Evolutionary conservation across 2,329 filamentous ascomycete genomes (phyloP).

Genomic region (Hypoxylon sp.): DNA sequence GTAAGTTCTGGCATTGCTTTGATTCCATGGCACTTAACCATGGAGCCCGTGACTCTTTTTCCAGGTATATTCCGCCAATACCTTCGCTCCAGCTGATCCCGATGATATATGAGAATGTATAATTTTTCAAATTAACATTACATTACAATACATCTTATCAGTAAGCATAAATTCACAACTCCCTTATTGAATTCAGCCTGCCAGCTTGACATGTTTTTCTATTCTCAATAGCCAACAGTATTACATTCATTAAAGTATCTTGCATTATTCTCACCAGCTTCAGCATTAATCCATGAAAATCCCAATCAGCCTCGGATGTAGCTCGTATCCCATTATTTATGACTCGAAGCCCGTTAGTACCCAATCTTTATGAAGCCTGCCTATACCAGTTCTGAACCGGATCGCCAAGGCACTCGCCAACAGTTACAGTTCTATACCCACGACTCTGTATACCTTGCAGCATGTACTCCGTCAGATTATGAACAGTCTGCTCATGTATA

Average conservation of each 20-base stretch:
- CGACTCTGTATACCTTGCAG: slow-evolving; percentile 52
- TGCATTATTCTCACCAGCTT: neutral
- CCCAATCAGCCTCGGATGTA: neutral
- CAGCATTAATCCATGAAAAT: neutral
- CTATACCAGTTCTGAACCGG: slow-evolving; percentile 61
- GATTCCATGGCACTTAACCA: neutral
- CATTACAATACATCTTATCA: neutral
- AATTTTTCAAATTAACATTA: no score
- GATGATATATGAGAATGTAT: neutral
- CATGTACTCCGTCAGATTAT: slow-evolving; percentile 58
- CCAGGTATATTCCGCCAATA: neutral
- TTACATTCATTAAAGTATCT: neutral
- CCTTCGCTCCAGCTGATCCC: neutral
- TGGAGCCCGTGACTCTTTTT: neutral
- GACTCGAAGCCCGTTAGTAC: neutral
- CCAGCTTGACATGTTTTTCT: neutral
- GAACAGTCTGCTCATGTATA: slow-evolving; percentile 64
- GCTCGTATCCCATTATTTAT: neutral
- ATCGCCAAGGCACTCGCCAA: slow-evolving; percentile 64
- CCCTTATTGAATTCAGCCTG: neutral
- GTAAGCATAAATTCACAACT: neutral
- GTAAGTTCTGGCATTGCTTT: neutral
- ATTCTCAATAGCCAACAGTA: neutral
- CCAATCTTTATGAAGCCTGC: slow-evolving; percentile 13
- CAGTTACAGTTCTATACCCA: slow-evolving; percentile 59